Evolutionary conservation across 768 basidiomycete species (phyloP), one percentile per base, ranked within the genome.

Genomic region (Fomitopsis serialis): DNA sequence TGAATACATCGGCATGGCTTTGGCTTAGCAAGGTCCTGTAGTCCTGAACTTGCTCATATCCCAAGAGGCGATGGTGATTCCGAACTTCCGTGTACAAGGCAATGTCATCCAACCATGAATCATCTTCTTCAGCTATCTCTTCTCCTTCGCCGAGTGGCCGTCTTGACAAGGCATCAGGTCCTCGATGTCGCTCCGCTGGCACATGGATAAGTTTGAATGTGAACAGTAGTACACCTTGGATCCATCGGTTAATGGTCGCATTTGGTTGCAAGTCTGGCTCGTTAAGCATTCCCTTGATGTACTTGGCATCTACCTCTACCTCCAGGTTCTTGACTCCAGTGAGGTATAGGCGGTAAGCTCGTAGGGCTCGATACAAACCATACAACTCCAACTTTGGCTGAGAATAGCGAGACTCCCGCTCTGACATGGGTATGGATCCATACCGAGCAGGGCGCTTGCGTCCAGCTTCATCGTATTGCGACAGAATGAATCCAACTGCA

Each of bases 161-260:
- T 15, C 34, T 35, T 35, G 34, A 35, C 15, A 35, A 15, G 9
- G 15, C 34, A 35, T 35, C 34, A 9, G 34, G 15, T 9, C 34
- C 34, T 35, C 15, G 8, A 15, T 35, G 34, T 35, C 15, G 8
- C 34, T 35, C 34, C 15, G 34, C 68, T 0, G 74, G 70, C 8
- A 78, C 66, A 45, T 78, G 76, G 0, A 63, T 50, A 1, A 77
- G 55, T 1, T 56, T 58, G 58, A 75, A 73, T 27, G 68, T 55
- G 53, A 73, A 76, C 0, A 73, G 51, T 0, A 70, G 60, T 13
- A 78, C 74, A 0, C 58, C 68, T 0, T 67, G 65, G 34, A 78
- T 73, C 76, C 76, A 78, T 3, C 71, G 45, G 46, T 77, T 78
- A 9, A 75, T 68, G 0, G 69, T 58, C 8, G 70, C 68, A 42